Conservation (phyloP, 2,329 filamentous ascomycete species). For the Polytolypa hystricis region DNA sequence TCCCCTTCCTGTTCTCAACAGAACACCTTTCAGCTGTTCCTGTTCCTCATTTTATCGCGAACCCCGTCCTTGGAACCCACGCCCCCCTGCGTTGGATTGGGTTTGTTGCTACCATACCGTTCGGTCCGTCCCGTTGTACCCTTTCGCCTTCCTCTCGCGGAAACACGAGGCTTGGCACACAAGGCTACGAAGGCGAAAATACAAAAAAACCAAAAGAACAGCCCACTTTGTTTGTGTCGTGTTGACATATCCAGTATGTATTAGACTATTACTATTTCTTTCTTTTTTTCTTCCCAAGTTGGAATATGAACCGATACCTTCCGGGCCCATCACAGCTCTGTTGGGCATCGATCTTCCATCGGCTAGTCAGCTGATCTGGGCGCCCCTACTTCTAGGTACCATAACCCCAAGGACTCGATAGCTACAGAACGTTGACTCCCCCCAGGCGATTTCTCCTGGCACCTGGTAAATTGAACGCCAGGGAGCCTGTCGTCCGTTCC, state of each 20-base stretch:
- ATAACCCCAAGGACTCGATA: conserved; percentile 1
- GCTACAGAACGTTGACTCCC: conserved; percentile 1
- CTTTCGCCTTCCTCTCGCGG: not conserved
- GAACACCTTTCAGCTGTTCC: not conserved
- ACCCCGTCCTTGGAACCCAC: not conserved
- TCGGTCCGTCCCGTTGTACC: conserved; percentile 4
- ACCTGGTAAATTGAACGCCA: conserved; percentile 1
- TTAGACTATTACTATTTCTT: conserved; percentile 1
- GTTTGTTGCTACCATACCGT: not conserved
- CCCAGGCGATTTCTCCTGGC: not conserved
- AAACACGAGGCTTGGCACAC: not conserved
- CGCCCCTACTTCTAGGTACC: not conserved
- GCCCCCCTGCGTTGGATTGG: not conserved
- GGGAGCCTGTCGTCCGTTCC: not conserved
- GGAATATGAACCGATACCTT: conserved; percentile 3
- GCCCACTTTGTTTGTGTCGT: not conserved
- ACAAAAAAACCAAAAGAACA: not conserved
- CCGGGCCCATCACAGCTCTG: too few species aligned
- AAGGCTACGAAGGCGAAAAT: not conserved
- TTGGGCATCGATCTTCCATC: too few species aligned
- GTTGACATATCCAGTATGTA: not conserved
- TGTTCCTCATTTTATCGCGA: not conserved
- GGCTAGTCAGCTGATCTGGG: conserved; percentile 6
- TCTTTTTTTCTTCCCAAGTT: conserved; percentile 1
- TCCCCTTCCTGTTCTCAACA: conserved; percentile 1